Evolutionary conservation across 768 basidiomycete genomes (phyloP), one percentile per base, ranked within the genome.

Genomic region (Porphyrellus cyaneotinctus): DNA sequence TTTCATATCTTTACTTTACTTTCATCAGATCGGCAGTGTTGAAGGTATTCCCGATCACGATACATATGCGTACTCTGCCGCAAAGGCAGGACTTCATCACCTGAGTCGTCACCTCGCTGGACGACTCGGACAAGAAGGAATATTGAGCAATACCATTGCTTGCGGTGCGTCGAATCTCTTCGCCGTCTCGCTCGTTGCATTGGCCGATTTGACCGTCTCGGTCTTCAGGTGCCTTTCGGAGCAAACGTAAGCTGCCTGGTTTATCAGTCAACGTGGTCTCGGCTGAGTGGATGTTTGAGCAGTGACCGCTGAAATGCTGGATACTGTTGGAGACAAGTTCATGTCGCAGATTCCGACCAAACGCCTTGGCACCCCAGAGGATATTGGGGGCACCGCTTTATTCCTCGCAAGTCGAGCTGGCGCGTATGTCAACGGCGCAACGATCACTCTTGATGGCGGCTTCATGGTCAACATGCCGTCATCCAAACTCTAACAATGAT

Each of bases 1-100:
- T 9, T 35, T 23, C 23, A 9, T 45, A 22, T 46, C 24, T 42
- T 30, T 39, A 36, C n/a, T 41, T 23, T 24, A 17, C 22, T 43
- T 30, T 38, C 35, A 12, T 38, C 52, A 85, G 82, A 85, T 80
- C 58, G 85, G 78, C 31, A 84, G 80, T 15, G 76, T 86, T 33
- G 85, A 86, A 60, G 84, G 62, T 18, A 76, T 83, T 5, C 81
- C 82, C 2, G 67, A 71, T 22, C 74, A 79, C 52, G 82, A 86
- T 56, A 85, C 84, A 2, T 85, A 82, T 55, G 81, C 83, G 0
- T 85, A 86, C 61, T 77, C 81, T 30, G 78, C 82, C 4, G 79
- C 79, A n/a, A 87, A 87, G 62, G 82, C 79, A 6, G 81, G 73
- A 4, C 65, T 83, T 47, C 79, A 81, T 62, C 84, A 85, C 49